Evolutionary conservation across 1,139 yeast genomes (phyloP), one percentile per base, ranked within the genome.

Genomic region (Pneumocystis jirovecii): DNA sequence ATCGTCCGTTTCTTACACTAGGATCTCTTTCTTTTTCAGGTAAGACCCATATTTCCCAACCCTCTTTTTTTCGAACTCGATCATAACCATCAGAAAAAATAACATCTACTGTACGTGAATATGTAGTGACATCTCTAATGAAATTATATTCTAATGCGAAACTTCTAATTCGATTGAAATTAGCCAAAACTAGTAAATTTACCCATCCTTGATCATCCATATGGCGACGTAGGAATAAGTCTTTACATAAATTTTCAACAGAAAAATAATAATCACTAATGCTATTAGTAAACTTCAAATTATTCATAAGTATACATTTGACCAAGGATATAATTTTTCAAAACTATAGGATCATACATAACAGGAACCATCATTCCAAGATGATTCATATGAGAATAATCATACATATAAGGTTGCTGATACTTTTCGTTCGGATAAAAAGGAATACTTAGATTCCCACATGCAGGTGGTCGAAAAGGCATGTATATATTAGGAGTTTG

Each of bases 241-340:
- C 96, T 76, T 88, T 87, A 71, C 88, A 81, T 75, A 93, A 81
- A 76, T 93, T 93, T 72, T 90, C 96, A 66, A 86, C 81, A 37
- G 95, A 86, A 76, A 93, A 87, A 76, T 93, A 93, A 78, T 91
- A 93, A 74, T 89, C 93, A 67, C 68, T 66, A 29, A 29, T 17
- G 31, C 12, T 42, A 39, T 39, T 39, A 60, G 61, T 39, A 60
- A 2, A 15, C 31, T 6, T 21, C 3, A 39, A 8, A n/a, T n/a
- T 21, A 8, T 12, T 25, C 17, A 31, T 1, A 21, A 29, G 12
- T 1, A 39, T 39, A 31, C 45, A 60, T 60, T 39, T 60, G 61
- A 60, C 45, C 19, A 60, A 39, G 45, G 17, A 60, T 39, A 39
- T 21, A 39, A 31, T 60, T 39, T 31, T 39, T 60, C 34, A 60